A percentile compares a stretch with the other conserved stretches of the same genome.
Conservation (phyloP, 75 land plant species). For the Cunninghamia lanceolata region DNA sequence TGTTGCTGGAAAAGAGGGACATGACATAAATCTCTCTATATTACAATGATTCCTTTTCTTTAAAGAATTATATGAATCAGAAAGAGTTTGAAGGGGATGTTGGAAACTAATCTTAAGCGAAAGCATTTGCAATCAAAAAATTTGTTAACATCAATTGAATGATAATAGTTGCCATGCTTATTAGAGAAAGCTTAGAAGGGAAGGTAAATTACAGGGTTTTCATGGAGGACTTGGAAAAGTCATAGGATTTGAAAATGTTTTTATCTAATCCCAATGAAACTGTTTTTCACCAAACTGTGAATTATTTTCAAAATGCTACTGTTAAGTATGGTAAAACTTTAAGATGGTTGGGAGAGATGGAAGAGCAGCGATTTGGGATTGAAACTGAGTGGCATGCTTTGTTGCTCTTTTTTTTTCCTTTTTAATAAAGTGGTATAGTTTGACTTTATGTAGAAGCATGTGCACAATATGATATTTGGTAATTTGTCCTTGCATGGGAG, state of each 20-base stretch:
- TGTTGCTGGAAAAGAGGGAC: too few species aligned
- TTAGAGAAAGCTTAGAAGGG: background rate
- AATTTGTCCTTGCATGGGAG: background rate
- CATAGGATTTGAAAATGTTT: too few species aligned
- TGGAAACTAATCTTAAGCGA: background rate
- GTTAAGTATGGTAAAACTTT: background rate
- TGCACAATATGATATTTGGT: background rate
- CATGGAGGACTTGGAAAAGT: background rate
- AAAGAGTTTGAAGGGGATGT: background rate
- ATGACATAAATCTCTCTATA: background rate
- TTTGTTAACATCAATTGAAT: too few species aligned
- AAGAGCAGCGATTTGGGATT: background rate
- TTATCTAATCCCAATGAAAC: too few species aligned
- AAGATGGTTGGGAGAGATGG: background rate
- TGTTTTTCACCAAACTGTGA: background rate
- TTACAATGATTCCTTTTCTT: background rate
- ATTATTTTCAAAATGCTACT: background rate
- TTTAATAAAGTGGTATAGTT: background rate
- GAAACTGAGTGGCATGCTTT: background rate
- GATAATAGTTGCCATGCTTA: background rate
- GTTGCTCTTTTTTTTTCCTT: too few species aligned
- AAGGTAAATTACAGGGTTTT: background rate
- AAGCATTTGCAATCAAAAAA: too few species aligned
- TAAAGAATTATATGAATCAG: background rate
- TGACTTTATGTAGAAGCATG: background rate